These are phyloP conservation scores for Cordyceps fumosorosea DNA, from an alignment of 2,329 filamentous ascomycete genomes.

Conservation along the genomic window DNA sequence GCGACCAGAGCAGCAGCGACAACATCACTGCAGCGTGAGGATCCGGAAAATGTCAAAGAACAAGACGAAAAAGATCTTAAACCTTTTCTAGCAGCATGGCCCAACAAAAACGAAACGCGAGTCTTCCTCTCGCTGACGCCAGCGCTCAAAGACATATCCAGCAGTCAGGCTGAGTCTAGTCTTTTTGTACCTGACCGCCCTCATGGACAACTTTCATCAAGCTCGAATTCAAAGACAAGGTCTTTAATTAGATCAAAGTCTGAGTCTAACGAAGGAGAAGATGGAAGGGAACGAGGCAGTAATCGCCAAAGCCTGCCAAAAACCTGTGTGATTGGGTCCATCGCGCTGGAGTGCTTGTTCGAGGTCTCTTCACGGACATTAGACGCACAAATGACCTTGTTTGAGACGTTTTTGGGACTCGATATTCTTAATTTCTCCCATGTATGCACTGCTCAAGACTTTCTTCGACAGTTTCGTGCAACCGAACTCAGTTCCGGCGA, in stretches of 20 bases:
- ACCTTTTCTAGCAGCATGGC: neutral
- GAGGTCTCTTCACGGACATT: neutral
- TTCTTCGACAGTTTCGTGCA: slow-evolving; percentile 18
- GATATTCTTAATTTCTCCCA: slow-evolving; percentile 28
- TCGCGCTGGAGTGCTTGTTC: neutral
- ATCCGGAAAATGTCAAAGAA: neutral
- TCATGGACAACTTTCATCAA: neutral
- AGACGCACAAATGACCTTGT: neutral
- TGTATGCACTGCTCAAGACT: slow-evolving; percentile 27
- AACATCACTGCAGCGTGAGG: neutral
- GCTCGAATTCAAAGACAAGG: neutral
- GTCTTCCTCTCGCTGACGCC: neutral
- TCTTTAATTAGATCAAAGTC: neutral
- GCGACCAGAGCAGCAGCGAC: neutral
- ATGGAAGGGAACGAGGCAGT: neutral
- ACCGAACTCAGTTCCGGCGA: slow-evolving; percentile 19
- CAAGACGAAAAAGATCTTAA: neutral
- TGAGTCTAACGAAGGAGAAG: neutral
- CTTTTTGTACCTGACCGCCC: neutral
- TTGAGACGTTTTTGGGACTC: slow-evolving; percentile 19
- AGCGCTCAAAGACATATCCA: neutral
- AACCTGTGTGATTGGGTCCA: neutral
- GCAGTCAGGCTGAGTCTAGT: neutral
- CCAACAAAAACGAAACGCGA: neutral
- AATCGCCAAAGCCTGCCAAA: neutral